These are phyloP conservation scores for Flammula alnicola DNA, from an alignment of 1,284 basidiomycete genomes.

Conservation along the genomic window DNA sequence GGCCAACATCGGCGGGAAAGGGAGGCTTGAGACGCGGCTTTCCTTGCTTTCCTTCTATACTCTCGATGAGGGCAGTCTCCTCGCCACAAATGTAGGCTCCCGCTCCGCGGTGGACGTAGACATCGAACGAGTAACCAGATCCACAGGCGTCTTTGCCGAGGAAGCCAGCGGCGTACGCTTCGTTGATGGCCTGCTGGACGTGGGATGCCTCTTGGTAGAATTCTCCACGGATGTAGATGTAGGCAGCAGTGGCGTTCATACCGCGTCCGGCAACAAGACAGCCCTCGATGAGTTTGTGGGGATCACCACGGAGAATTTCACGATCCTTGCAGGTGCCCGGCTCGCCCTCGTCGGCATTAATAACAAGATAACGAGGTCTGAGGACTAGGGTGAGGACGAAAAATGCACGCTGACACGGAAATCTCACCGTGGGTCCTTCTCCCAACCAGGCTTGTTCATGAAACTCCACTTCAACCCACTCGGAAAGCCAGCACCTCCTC, in stretches of 20 bases:
- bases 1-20: conserved; percentile 97
- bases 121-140: conserved; percentile 93
- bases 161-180: conserved; percentile 92
- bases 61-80: conserved; percentile 98
- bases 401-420: neutral
- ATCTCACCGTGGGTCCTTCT: conserved; percentile 85
- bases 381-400: neutral
- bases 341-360: conserved; percentile 99
- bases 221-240: conserved; percentile 99
- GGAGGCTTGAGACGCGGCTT: conserved; percentile 99
- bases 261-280: conserved; percentile 97
- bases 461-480: conserved; percentile 98
- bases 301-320: conserved; percentile 97
- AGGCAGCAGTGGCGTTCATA: conserved; percentile 98
- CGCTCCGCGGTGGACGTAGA: conserved; percentile 96
- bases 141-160: conserved; percentile 94
- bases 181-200: conserved; percentile 93
- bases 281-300: conserved; percentile 97
- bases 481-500: conserved; percentile 97
- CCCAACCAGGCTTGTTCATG: conserved; percentile 99
- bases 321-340: conserved; percentile 99
- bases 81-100: conserved; percentile 99
- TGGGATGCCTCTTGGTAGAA: conserved; percentile 96
- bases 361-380: conserved; percentile 93
- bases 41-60: conserved; percentile 96